Evolutionary conservation across 129 eudicot genomes (phyloP).

Genomic region (Flaveria linearis): DNA sequence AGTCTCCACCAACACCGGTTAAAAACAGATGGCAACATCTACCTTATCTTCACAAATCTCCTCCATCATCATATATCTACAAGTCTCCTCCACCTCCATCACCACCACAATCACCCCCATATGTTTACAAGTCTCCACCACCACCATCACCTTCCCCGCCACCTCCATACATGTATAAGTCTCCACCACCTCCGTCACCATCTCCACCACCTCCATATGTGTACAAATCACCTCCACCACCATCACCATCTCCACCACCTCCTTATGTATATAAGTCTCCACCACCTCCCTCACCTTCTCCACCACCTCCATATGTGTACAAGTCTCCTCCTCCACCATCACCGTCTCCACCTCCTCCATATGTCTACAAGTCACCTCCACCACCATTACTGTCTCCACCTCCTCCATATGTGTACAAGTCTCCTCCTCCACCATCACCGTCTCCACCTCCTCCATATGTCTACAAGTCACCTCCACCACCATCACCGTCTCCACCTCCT

Average conservation of each 20-base stretch:
- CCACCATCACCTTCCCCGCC: conserved; percentile 9
- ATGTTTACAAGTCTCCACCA: conserved; percentile 21
- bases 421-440: background rate
- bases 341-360: conserved; percentile 5
- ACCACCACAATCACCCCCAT: conserved; percentile 6
- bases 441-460: background rate
- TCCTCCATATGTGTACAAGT: conserved; percentile 7
- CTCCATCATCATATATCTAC: background rate
- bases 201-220: conserved; percentile 10
- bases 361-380: background rate
- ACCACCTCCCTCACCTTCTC: background rate
- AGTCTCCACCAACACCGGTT: conserved; percentile 25
- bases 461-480: background rate
- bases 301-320: background rate
- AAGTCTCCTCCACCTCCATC: conserved; percentile 25
- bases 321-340: conserved; percentile 2
- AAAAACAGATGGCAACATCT: conserved; percentile 25
- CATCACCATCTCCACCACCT: background rate
- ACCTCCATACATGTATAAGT: conserved; percentile 5
- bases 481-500: background rate
- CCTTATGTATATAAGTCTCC: background rate
- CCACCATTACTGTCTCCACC: background rate
- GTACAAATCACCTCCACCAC: background rate
- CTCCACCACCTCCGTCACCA: background rate
- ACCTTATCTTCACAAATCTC: conserved; percentile 24